Evolutionary conservation across 73 alveolate species (phyloP), one percentile per base, ranked within the genome.

Genomic region (Paraurostyla sp.): DNA sequence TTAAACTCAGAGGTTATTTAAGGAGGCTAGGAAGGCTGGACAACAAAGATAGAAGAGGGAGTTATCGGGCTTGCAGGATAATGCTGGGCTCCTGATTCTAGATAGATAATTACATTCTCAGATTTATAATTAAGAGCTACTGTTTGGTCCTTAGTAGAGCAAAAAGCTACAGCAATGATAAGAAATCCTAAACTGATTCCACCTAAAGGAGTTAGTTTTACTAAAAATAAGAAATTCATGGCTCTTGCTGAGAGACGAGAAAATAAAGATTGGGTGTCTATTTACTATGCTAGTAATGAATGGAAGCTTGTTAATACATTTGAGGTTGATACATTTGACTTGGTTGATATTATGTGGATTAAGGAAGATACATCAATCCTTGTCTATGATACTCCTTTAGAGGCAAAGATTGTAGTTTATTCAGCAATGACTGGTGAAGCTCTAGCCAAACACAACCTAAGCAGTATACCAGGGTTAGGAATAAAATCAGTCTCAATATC

Each of bases 61-160:
- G 42, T 91, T 23, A 93, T 92, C n/a, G 99, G 99, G 11, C 85
- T 97, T 20, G 85, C 92, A 22, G 88, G 86, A 78, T 97, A 96
- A 25, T 51, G 82, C 68, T 97, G 99, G 99, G 95, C 98, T 41
- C 99, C 99, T n/a, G 99, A 96, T 75, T 96, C 99, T 29, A 80
- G 98, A 50, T 93, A 96, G 82, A 85, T 97, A 15, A 58, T 96
- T 36, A 92, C 97, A 41, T 87, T 94, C 80, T 91, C 97, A 50
- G 99, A 97, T 76, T 95, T 97, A 71, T 73, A 96, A 56, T 96
- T 96, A 20, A 78, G 98, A 71, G 91, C 95, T 80, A 95, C 99
- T 65, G 94, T 83, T 71, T 97, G 94, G 95, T 93, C 86, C 41
- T 88, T 92, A 30, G 88, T 88, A 0, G 99, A 97, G 86, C 94